Evolutionary conservation across 495 filamentous ascomycete genomes (phyloP).

Genomic region (Hypoxylon perforatum): DNA sequence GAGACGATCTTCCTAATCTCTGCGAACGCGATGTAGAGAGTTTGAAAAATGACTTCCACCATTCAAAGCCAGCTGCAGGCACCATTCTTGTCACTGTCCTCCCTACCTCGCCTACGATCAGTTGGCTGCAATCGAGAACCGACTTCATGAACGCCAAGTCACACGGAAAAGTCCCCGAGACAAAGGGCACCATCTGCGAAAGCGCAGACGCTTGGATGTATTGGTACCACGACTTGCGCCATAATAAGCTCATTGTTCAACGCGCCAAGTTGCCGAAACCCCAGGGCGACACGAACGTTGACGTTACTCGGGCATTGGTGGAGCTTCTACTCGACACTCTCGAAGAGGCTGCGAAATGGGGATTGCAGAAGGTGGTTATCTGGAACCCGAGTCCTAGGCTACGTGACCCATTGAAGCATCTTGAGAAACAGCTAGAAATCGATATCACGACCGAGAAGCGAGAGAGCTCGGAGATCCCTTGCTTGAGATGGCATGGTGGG

Average conservation of each 20-base stretch:
- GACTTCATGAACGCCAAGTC: slow-evolving; percentile 19
- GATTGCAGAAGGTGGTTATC: slow-evolving; percentile 13
- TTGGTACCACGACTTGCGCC: slow-evolving; percentile 33
- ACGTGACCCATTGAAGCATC: slow-evolving; percentile 10
- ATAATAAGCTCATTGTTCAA: slow-evolving; percentile 22
- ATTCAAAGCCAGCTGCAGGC: neutral
- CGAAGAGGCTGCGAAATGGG: slow-evolving; percentile 22
- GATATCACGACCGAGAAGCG: slow-evolving; percentile 19
- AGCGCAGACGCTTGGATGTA: slow-evolving; percentile 35
- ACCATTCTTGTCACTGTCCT: slow-evolving; percentile 14
- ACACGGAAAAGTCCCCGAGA: slow-evolving; percentile 2
- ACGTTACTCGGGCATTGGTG: slow-evolving; percentile 4
- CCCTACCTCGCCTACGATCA: slow-evolving; percentile 19
- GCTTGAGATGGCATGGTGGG: slow-evolving; percentile 25
- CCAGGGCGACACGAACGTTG: neutral
- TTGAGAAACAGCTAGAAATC: slow-evolving; percentile 6
- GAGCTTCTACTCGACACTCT: slow-evolving; percentile 21
- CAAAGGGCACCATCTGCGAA: slow-evolving; percentile 36
- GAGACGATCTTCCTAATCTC: slow-evolving; percentile 25
- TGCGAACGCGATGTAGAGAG: slow-evolving; percentile 25
- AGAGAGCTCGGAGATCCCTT: slow-evolving; percentile 20
- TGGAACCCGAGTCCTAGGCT: slow-evolving; percentile 27
- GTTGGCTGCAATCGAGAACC: slow-evolving; percentile 25
- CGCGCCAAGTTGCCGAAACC: slow-evolving; percentile 11
- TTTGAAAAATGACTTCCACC: slow-evolving; percentile 9